Evolutionary conservation across 2,329 filamentous ascomycete genomes (phyloP).

Genomic region (Aspergillus eucalypticola): DNA sequence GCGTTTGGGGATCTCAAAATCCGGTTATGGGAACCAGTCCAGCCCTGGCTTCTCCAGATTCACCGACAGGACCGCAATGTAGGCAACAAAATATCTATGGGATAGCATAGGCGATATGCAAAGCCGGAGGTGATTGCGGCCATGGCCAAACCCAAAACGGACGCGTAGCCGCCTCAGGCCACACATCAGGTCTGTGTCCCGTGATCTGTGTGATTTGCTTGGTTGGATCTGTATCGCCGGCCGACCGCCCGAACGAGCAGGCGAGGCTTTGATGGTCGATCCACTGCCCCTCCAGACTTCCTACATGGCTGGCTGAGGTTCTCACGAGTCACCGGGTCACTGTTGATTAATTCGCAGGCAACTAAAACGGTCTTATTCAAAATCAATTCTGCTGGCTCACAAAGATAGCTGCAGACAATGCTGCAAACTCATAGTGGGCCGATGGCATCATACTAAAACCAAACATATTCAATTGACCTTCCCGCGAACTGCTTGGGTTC

Average conservation of each 20-base stretch:
- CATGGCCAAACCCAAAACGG: neutral
- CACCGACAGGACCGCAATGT: neutral
- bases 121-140: neutral
- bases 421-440: neutral
- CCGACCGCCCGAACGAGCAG: slow-evolving; percentile 15
- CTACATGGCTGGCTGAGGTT: neutral
- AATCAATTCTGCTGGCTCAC: neutral
- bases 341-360: neutral
- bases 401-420: neutral
- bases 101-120: neutral
- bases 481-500: slow-evolving; percentile 2
- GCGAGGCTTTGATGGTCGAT: slow-evolving; percentile 4
- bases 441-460: slow-evolving; percentile 9
- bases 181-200: neutral
- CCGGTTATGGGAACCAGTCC: neutral
- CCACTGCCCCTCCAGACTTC: slow-evolving; percentile 6
- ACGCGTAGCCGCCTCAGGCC: slow-evolving; percentile 14
- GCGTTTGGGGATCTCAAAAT: neutral
- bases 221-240: slow-evolving; percentile 9
- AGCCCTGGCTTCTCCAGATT: neutral
- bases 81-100: neutral
- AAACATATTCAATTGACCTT: slow-evolving; percentile 5
- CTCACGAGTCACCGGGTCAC: neutral
- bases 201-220: slow-evolving; percentile 19
- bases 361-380: neutral